Evolutionary conservation across 2,329 filamentous ascomycete species (phyloP), one percentile per base, ranked within the genome.

Genomic region (Akanthomyces dipterigenus): DNA sequence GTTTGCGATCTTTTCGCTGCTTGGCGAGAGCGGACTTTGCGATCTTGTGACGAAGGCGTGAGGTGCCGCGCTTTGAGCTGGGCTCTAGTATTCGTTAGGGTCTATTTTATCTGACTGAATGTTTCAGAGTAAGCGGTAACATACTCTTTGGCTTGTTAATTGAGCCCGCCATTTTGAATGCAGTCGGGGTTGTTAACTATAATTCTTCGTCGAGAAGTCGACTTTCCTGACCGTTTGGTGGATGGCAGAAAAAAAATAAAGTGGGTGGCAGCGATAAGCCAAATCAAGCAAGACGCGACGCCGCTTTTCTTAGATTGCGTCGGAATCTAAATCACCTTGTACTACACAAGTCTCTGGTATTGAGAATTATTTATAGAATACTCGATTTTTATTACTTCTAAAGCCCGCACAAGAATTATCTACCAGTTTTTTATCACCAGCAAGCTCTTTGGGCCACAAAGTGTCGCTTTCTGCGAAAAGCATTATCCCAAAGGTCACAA

Each of bases 21-120:
- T 99, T 99, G 64, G 90, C 88, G 46, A 85, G 85, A 58, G 93
- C 91, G 24, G 90, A 88, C 78, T 99, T 99, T 74, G 96, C 86
- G 76, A 99, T 98, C 79, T 96, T 97, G 80, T 97, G 88, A 67
- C 93, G 88, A 70, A 99, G 83, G 63, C 95, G 91, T 71, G 93
- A 90, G 49, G 93, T 87, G 67, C 85, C 86, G 76, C 95, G 89
- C 85, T 99, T 99, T 61, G 93, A 98, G 78, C 88, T 92, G 72
- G 93, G 95, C 78, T 97, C 92, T 96, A 70, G 3, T 62, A 1
- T 12, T 28, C 3, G 26, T 9, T 26, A 65, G 48, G 14, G 31
- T 31, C 14, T 45, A 36, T 16, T 14, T 22, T 31, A 20, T 24
- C 36, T 14, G 9, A 26, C 12, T 11, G n/a, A 16, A 2, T 3